Percentiles rank a stretch among this genome's conserved stretches.
phyloP scores from a whole-genome alignment of 2,329 filamentous ascomycete genomes.

The Alternaria sp. region DNA sequence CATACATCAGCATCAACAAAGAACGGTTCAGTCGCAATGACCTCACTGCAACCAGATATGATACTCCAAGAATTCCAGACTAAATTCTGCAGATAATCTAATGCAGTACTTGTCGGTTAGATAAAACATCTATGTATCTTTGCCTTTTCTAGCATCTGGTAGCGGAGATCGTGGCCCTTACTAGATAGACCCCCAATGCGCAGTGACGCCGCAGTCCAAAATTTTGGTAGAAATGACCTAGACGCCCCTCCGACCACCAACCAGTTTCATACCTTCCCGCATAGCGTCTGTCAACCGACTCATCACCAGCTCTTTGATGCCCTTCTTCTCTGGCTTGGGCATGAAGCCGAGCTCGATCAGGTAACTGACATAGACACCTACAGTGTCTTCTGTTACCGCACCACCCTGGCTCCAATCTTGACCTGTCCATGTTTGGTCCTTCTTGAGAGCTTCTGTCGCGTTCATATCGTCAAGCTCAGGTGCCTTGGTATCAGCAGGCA shows the following conservation, averaged over 20 bases:
- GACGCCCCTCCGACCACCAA: constrained; percentile 43
- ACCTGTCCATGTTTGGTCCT: constrained; percentile 67
- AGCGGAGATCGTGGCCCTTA: background rate
- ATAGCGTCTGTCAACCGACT: constrained; percentile 42
- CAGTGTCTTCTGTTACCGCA: constrained; percentile 66
- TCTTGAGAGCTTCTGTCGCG: constrained; percentile 68
- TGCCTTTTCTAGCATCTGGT: background rate
- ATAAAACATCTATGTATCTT: background rate
- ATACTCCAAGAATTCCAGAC: background rate
- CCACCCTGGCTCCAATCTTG: constrained; percentile 64
- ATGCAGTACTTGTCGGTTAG: background rate
- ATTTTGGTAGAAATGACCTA: constrained; percentile 10
- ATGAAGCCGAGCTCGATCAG: constrained; percentile 71
- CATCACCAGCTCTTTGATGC: constrained; percentile 37
- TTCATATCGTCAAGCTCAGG: constrained; percentile 79
- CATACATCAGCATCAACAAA: background rate
- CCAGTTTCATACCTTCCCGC: constrained; percentile 45
- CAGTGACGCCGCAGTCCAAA: background rate
- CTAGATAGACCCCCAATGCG: background rate
- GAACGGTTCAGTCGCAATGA: background rate
- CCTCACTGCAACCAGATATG: background rate
- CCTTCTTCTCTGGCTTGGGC: constrained; percentile 45
- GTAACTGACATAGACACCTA: constrained; percentile 71
- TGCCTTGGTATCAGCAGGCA: constrained; percentile 74
- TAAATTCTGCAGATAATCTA: background rate